These are phyloP conservation scores for Ustilago nuda DNA, from an alignment of 1,284 basidiomycete species.

Conservation along the genomic window DNA sequence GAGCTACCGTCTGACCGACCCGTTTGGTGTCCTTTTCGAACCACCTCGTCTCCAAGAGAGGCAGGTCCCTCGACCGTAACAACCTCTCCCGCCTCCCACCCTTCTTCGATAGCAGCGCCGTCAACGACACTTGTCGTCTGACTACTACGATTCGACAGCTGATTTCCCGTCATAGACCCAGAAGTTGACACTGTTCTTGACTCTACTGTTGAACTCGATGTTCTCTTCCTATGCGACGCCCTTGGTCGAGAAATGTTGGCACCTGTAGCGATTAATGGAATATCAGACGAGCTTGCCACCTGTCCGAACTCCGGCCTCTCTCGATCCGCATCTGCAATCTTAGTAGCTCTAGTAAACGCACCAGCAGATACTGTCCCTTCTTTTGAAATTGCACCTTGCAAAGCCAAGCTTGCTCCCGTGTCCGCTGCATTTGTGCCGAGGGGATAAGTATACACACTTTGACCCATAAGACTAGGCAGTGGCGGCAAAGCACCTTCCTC, in stretches of 20 bases:
- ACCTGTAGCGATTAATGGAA: constrained; percentile 32
- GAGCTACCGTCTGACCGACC: background rate
- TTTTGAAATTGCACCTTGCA: constrained; percentile 14
- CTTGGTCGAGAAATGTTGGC: constrained; percentile 36
- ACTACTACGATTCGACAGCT: constrained; percentile 38
- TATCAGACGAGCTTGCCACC: constrained; percentile 39
- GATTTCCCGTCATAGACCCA: constrained; percentile 17
- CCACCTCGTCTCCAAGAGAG: background rate
- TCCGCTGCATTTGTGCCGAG: background rate
- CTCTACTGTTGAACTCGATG: constrained; percentile 33
- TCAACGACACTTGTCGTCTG: constrained; percentile 30
- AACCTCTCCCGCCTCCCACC: background rate
- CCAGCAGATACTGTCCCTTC: constrained; percentile 40
- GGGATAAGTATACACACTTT: constrained; percentile 1
- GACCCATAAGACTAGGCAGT: constrained; percentile 36
- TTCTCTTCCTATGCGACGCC: constrained; percentile 17
- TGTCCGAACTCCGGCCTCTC: constrained; percentile 43
- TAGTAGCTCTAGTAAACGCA: constrained; percentile 34
- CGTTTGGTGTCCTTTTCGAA: background rate
- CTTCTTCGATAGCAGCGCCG: constrained; percentile 1
- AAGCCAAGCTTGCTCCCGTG: background rate
- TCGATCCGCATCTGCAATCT: constrained; percentile 3
- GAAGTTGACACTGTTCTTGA: constrained; percentile 30
- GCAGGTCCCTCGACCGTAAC: background rate
- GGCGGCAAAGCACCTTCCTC: constrained; percentile 20